Percentiles rank a stretch among this genome's conserved stretches.
phyloP scores from a whole-genome alignment of 2,329 filamentous ascomycete genomes.

The Aureobasidium melanogenum region DNA sequence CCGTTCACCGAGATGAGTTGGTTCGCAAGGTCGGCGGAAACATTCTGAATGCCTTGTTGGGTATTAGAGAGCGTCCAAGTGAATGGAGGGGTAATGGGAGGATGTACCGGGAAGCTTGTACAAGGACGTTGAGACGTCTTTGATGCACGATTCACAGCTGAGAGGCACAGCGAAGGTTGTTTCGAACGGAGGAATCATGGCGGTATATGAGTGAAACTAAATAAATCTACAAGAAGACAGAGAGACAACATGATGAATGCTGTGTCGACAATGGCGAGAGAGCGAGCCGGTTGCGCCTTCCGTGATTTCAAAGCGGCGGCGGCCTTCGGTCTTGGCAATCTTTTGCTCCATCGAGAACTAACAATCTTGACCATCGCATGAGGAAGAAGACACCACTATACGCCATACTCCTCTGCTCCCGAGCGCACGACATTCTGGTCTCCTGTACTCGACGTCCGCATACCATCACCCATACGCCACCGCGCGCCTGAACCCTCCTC shows the following conservation, averaged over 20 bases:
- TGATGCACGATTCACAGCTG: slow-evolving; percentile 81
- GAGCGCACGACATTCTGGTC: neutral
- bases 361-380: neutral
- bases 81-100: slow-evolving; percentile 11
- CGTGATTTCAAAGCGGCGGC: slow-evolving; percentile 4
- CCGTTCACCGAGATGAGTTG: slow-evolving; percentile 81
- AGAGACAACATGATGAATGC: neutral
- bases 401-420: neutral
- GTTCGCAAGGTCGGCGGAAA: slow-evolving; percentile 72
- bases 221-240: neutral
- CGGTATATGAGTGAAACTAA: neutral
- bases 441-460: too few relatives aligned
- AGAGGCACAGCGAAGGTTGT: slow-evolving; percentile 93
- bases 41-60: slow-evolving; percentile 62
- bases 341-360: neutral
- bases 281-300: neutral
- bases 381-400: neutral
- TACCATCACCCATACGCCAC: neutral
- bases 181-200: slow-evolving; percentile 42
- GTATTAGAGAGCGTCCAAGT: neutral
- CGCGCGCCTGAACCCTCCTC: neutral
- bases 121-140: slow-evolving; percentile 72
- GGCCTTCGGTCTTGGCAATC: neutral
- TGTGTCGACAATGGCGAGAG: neutral
- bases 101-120: slow-evolving; percentile 57